phyloP scores from a whole-genome alignment of 2,329 filamentous ascomycete genomes.

The Epichloe uncinata region DNA sequence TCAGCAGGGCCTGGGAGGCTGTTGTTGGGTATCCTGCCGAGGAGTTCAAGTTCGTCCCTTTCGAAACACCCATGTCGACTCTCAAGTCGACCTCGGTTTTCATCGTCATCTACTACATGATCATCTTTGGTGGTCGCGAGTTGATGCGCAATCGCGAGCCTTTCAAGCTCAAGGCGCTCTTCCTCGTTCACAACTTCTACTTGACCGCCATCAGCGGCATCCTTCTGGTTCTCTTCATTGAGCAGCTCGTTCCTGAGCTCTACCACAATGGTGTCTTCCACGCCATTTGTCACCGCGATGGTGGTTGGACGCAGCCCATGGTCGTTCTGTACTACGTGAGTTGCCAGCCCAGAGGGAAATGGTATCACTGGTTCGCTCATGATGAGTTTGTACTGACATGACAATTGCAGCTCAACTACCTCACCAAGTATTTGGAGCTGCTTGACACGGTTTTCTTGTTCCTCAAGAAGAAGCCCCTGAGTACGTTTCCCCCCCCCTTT shows the following conservation, averaged over 20 bases:
- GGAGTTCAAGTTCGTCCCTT: constrained; percentile 72
- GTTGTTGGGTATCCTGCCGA: constrained; percentile 71
- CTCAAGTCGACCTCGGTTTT: constrained; percentile 69
- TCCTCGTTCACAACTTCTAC: constrained; percentile 95
- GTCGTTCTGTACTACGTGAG: constrained; percentile 94
- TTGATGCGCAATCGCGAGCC: constrained; percentile 78
- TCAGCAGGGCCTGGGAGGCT: constrained; percentile 70
- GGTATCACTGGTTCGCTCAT: background rate
- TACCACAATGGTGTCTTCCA: constrained; percentile 74
- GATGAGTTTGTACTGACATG: background rate
- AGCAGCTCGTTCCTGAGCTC: constrained; percentile 79
- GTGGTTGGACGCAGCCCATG: constrained; percentile 88
- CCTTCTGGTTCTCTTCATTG: constrained; percentile 73
- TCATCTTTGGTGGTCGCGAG: constrained; percentile 88
- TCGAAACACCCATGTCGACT: constrained; percentile 80
- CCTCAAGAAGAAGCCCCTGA: constrained; percentile 98
- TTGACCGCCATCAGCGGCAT: constrained; percentile 73
- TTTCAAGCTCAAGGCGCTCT: constrained; percentile 76
- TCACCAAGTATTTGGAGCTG: constrained; percentile 94
- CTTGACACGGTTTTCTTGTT: constrained; percentile 94
- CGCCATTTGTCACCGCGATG: constrained; percentile 65
- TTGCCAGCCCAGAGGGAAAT: background rate
- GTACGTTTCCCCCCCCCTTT: constrained; percentile 13
- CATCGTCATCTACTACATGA: constrained; percentile 77
- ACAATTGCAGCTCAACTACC: constrained; percentile 72